Evolutionary conservation across 2,329 filamentous ascomycete species (phyloP).

Genomic region (Ceratocystis alfenasii): DNA sequence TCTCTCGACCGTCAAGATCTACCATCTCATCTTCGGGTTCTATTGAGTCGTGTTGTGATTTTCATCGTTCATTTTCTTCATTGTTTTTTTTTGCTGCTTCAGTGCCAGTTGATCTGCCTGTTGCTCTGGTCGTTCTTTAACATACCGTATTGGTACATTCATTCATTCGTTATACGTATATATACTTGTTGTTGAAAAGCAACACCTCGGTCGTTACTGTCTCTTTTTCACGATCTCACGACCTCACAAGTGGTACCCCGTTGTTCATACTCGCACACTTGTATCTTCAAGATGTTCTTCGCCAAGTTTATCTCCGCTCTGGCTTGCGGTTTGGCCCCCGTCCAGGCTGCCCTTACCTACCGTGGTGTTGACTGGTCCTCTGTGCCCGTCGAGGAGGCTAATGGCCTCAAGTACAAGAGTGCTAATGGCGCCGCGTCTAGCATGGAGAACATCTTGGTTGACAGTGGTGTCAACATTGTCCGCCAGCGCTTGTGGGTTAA

Average conservation of each 20-base stretch:
- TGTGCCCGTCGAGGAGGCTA: conserved; percentile 47
- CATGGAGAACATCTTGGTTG: conserved; percentile 51
- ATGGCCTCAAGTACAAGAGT: conserved; percentile 50
- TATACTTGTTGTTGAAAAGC: neutral
- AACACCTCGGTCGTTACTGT: conserved; percentile 10
- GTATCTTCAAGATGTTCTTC: conserved; percentile 14
- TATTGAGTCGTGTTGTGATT: neutral
- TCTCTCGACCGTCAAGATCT: neutral
- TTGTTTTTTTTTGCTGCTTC: neutral
- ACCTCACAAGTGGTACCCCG: neutral
- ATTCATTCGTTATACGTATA: neutral
- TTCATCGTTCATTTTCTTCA: neutral
- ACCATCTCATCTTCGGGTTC: neutral
- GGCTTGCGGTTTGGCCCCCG: conserved; percentile 13
- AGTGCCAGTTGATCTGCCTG: conserved; percentile 6
- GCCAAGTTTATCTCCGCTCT: conserved; percentile 10
- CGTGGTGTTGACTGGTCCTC: conserved; percentile 63
- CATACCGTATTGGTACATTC: neutral
- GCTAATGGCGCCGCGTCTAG: conserved; percentile 39
- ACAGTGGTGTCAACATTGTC: conserved; percentile 55
- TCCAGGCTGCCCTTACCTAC: conserved; percentile 42
- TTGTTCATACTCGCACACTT: neutral
- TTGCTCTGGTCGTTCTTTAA: conserved; percentile 8
- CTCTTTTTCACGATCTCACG: neutral
- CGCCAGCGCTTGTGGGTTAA: conserved; percentile 64